Evolutionary conservation across 2,329 filamentous ascomycete species (phyloP), one percentile per base, ranked within the genome.

Genomic region (Neofusicoccum umdonicola): DNA sequence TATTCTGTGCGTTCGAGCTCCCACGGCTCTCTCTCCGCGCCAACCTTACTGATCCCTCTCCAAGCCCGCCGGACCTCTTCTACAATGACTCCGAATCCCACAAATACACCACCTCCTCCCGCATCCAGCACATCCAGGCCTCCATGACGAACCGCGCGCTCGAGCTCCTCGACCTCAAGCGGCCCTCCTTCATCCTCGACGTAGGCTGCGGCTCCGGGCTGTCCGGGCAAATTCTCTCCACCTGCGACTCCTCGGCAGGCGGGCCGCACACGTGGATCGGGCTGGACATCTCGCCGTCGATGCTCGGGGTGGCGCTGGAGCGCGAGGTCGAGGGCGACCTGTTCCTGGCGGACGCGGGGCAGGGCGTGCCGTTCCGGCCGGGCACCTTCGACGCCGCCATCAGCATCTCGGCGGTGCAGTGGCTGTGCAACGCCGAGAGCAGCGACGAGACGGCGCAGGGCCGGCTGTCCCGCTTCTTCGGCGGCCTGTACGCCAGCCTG

Each of bases 261-360:
- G 93, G 93, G 0, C 92, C 93, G 3, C 95, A 99, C 80, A 88
- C 89, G 1, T 99, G 95, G 95, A 83, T 98, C n/a, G 95, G 95
- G 66, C 94, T 98, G 90, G 95, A 99, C 75, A 89, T 99, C 27
- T 92, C 90, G 4, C 89, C 92, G 0, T 92, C 90, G n/a, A 99
- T 99, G 95, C 84, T 99, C n/a, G 93, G 95, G 69, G 87, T 97
- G 50, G 95, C 95, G 1, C 83, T 99, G 0, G 92, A 97, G 77
- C 83, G 94, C 51, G 94, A 97, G 66, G 92, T 95, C 0, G 93
- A 97, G 67, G 95, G 95, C 2, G 95, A 99, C 74, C 80, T 99
- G n/a, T 84, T 99, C 71, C 86, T 99, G 0, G 92, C 93, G 3
- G 95, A 99, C 73, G 96, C 97, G 58, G 95, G 95, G 0, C 95